These are phyloP conservation scores for Drechslerella dactyloides DNA, from an alignment of 2,329 filamentous ascomycete genomes.

Conservation along the genomic window DNA sequence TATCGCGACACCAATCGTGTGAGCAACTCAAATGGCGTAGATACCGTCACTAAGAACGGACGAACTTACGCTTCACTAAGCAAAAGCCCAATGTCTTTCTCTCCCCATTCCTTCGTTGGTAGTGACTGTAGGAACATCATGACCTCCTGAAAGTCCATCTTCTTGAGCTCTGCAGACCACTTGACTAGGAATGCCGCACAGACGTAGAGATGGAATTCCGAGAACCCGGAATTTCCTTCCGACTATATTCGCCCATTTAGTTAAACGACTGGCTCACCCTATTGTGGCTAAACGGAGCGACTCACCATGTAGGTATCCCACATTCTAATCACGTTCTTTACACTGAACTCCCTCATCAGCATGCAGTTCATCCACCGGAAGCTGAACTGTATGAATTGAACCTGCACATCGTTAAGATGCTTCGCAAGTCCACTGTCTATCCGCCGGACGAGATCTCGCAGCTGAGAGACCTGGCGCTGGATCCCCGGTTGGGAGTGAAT, in stretches of 20 bases:
- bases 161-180: conserved; percentile 92
- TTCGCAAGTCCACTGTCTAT: conserved; percentile 74
- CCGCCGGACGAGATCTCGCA: conserved; percentile 86
- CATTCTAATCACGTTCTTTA: conserved; percentile 96
- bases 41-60: neutral
- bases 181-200: conserved; percentile 98
- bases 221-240: conserved; percentile 92
- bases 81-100: conserved; percentile 95
- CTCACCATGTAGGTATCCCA: conserved; percentile 98
- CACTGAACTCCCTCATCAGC: conserved; percentile 95
- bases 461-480: conserved; percentile 84
- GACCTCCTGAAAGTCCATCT: conserved; percentile 95
- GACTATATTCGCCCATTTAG: conserved; percentile 65
- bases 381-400: conserved; percentile 99
- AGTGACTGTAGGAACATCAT: conserved; percentile 99
- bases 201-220: conserved; percentile 96
- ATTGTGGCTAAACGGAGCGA: conserved; percentile 42
- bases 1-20: conserved; percentile 8
- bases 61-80: conserved; percentile 75
- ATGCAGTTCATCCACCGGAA: conserved; percentile 99
- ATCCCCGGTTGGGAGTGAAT: conserved; percentile 98
- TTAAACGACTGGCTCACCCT: conserved; percentile 6
- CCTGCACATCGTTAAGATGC: conserved; percentile 85
- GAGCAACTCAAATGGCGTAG: neutral
- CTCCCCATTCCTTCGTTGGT: conserved; percentile 91